Conservation (phyloP, 1,284 basidiomycete genomes). For the Anthracocystis panici-leucophaei region DNA sequence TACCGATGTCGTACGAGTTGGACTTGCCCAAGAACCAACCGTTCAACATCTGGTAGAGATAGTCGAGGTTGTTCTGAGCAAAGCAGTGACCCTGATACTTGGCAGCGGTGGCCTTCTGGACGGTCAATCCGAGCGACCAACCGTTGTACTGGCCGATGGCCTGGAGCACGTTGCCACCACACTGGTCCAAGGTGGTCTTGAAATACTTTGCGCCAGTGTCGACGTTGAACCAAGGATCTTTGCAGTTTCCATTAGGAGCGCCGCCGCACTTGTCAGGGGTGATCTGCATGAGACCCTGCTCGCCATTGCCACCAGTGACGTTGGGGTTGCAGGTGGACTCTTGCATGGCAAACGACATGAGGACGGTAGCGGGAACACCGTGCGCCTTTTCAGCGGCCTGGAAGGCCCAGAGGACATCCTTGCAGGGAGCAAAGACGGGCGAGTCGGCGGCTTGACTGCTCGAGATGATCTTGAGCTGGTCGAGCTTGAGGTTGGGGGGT, state of each 20-base stretch:
- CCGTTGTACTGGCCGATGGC: constrained; percentile 61
- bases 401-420: constrained; percentile 49
- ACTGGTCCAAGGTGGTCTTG: constrained; percentile 37
- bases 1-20: constrained; percentile 39
- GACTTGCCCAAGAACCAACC: constrained; percentile 56
- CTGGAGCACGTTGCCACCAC: constrained; percentile 42
- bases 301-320: constrained; percentile 56
- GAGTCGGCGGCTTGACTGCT: constrained; percentile 36
- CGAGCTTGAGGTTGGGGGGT: constrained; percentile 48
- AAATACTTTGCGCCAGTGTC: constrained; percentile 59
- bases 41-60: constrained; percentile 58
- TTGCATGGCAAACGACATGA: constrained; percentile 63
- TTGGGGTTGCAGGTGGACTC: constrained; percentile 59
- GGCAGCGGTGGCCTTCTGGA: constrained; percentile 43
- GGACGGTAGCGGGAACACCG: constrained; percentile 50
- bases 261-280: constrained; percentile 60
- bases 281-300: constrained; percentile 64
- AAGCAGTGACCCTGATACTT: constrained; percentile 43
- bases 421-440: constrained; percentile 54
- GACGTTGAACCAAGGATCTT: constrained; percentile 55
- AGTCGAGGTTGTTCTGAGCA: constrained; percentile 63
- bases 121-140: constrained; percentile 50
- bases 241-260: constrained; percentile 53
- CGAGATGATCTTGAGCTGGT: constrained; percentile 52
- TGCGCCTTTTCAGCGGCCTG: constrained; percentile 41